Base-by-base conservation (phyloP, 1,284 basidiomycete species). In the Chalciporus piperatoides region DNA sequence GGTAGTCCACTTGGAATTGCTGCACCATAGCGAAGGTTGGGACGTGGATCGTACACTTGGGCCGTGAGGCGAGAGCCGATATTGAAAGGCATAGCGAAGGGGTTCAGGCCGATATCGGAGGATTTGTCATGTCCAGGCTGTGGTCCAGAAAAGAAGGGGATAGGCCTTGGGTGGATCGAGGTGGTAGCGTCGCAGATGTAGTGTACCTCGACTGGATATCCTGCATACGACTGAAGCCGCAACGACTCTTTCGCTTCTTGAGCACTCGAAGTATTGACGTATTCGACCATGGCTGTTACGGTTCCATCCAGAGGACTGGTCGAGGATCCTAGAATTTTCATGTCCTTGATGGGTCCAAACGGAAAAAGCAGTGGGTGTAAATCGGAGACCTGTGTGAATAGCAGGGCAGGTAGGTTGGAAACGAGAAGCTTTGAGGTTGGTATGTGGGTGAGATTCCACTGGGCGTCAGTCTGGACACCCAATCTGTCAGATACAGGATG, bases 301-400 rank as follows among this genome's bases (percentile, higher is more conserved):
- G 72, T 76, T 47, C 69, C 69, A 43, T 66, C 63, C 41, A 68
- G 58, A 15, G 73, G 55, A 23, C 55, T 44, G 15, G 68, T 67
- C 43, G 73, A 52, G 23, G 60, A 54, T 19, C 64, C 59, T 12
- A 77, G 47, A 41, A 78, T 65, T 47, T 71, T 69, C 42, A 89
- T 72, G 47, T 76, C 76, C 59, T 81, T 81, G 59, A 88, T 78
- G 23, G 73, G 71, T 27, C 86, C 86, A 59, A 84, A 89, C 17
- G 86, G 86, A 63, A 74, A 79, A 49, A 90, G 75, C 37, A 89
- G 71, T n/a, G 86, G 85, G 43, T 82, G 75, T 52, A 89, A 66
- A 62, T 89, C 86, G 44, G 78, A 73, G 47, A 72, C 64, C 55
- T 83, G 76, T 51, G 82, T 80, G 65, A 89, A 89, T 28, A 89